phyloP scores from a whole-genome alignment of 2,329 filamentous ascomycete genomes.

The Sphaerostilbella broomeana region DNA sequence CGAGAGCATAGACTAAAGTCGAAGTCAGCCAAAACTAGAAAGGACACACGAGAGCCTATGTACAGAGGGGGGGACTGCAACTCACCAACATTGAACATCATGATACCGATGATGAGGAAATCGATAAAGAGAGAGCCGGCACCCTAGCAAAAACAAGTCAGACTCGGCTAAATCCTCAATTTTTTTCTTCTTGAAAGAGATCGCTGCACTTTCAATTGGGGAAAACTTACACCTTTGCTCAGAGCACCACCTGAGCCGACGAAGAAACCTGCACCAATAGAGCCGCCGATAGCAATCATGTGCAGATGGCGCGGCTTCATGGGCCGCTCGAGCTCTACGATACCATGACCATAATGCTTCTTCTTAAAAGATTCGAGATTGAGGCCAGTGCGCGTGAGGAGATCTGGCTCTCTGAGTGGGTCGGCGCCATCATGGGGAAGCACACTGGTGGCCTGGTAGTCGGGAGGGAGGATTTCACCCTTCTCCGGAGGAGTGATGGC shows the following conservation, averaged over 20 bases:
- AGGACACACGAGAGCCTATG: not conserved
- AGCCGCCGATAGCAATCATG: constrained; percentile 52
- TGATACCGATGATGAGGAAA: constrained; percentile 44
- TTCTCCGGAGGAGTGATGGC: constrained; percentile 16
- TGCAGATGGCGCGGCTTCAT: constrained; percentile 51
- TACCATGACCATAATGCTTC: constrained; percentile 26
- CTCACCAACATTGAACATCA: constrained; percentile 45
- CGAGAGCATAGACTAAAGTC: constrained; percentile 44
- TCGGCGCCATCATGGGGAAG: constrained; percentile 13
- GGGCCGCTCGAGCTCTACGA: constrained; percentile 33
- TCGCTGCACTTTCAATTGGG: too few species aligned
- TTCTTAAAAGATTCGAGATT: constrained; percentile 34
- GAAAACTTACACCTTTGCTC: constrained; percentile 35
- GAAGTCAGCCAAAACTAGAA: not conserved
- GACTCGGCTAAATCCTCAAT: too few species aligned
- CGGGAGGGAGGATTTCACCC: constrained; percentile 11
- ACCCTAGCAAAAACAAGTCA: too few species aligned
- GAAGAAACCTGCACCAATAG: constrained; percentile 29
- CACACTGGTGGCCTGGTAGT: constrained; percentile 7
- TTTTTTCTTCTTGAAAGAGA: too few species aligned
- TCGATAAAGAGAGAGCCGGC: constrained; percentile 31
- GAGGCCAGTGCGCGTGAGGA: constrained; percentile 32
- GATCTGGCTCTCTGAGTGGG: constrained; percentile 23
- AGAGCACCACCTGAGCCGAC: constrained; percentile 48
- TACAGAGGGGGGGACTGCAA: not conserved